Evolutionary conservation across 1,284 basidiomycete species (phyloP), one percentile per base, ranked within the genome.

Genomic region (Singerocomus inundabilis): DNA sequence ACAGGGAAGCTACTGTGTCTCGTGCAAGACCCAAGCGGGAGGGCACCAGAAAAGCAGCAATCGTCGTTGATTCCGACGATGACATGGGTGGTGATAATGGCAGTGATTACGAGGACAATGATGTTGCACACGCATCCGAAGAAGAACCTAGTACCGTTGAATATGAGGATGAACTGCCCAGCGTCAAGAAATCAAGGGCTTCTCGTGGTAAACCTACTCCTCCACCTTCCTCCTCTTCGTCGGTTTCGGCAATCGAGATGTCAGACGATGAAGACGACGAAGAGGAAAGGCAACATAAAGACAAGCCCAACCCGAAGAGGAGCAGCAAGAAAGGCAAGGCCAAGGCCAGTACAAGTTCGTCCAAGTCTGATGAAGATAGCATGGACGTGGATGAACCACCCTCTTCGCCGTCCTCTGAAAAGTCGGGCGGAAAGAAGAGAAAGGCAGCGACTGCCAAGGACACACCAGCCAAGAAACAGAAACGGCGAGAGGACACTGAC

Each of bases 401-500:
- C 7, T 67, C 68, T 15, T 67, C 69, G 2, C 60, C 68, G 12
- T 51, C 67, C 7, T 67, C 69, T 11, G 62, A 67, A 15, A 74
- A 73, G 37, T 63, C 68, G 0, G 72, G 73, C 38, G 79, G 74
- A 46, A 81, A 66, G 64, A 84, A 81, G 63, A 71, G 75, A 46
- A 84, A 82, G 63, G 72, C 64, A 13, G 44, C 69, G 10, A 68
- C 68, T 15, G 67, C 72, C 44, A 73, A 75, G 44, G 74, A 76
- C 9, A 73, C 73, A 41, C 79, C 82, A 0, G 71, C 72, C 32
- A 85, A 85, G 64, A 82, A 81, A 64, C 75, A 79, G 60, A 86
- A 83, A 63, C 70, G 71, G 39, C 79, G 87, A 31, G 78, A 83
- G 35, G 80, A 85, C 42, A 78, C 72, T 26, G 91, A 93, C 61